A percentile compares a stretch with the other conserved stretches of the same genome.
Evolutionary conservation across 2,329 filamentous ascomycete species (phyloP).

Genomic region (Penicillium freii): DNA sequence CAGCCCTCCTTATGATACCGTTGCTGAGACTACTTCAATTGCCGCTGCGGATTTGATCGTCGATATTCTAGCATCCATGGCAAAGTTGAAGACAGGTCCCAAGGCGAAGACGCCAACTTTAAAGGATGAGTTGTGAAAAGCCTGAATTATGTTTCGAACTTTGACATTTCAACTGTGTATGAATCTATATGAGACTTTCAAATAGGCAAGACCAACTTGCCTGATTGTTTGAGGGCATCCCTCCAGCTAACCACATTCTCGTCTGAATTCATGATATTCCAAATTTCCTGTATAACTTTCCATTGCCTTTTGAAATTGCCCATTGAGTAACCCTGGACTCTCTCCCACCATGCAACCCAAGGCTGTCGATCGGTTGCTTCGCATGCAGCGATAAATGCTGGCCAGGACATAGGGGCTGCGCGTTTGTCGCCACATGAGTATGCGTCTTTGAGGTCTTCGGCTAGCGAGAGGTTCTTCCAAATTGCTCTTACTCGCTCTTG

Average conservation of each 20-base stretch:
- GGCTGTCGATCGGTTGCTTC: conserved; percentile 16
- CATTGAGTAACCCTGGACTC: conserved; percentile 19
- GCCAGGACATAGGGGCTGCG: conserved; percentile 25
- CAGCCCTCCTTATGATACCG: conserved; percentile 44
- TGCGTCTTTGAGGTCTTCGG: conserved; percentile 19
- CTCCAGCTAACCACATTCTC: conserved; percentile 16
- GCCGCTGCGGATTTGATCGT: conserved; percentile 32
- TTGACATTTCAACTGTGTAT: neutral
- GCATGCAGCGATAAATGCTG: conserved; percentile 24
- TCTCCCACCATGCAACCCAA: conserved; percentile 23
- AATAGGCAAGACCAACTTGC: conserved; percentile 18
- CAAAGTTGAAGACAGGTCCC: conserved; percentile 14
- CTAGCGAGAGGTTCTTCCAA: conserved; percentile 13
- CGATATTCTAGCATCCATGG: conserved; percentile 32
- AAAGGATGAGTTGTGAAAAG: neutral
- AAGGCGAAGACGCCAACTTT: neutral
- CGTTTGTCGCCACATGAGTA: conserved; percentile 12
- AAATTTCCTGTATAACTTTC: conserved; percentile 20
- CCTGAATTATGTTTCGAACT: neutral
- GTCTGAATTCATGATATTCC: conserved; percentile 18
- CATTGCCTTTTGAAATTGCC: conserved; percentile 23
- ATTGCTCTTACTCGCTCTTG: conserved; percentile 6
- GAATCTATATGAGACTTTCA: conserved; percentile 8
- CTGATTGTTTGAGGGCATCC: conserved; percentile 16
- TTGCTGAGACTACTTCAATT: conserved; percentile 28